These are phyloP conservation scores for Populus trichocarpa DNA, from an alignment of 441 rosid genomes.

Conservation along the genomic window DNA sequence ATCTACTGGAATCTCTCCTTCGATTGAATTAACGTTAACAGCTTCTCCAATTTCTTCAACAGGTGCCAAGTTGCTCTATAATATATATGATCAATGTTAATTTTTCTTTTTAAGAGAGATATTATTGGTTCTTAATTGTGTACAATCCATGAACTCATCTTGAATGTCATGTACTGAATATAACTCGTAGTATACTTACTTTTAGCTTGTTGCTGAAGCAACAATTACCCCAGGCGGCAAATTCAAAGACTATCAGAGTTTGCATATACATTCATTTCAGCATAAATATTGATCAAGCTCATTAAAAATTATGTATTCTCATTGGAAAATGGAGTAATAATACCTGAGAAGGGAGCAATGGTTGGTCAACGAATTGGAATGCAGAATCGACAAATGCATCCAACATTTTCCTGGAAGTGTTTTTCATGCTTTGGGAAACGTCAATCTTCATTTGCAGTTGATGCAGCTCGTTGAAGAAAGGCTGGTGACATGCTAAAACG, in stretches of 20 bases:
- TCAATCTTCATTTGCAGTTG: constrained; percentile 12
- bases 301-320: no score
- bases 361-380: constrained; percentile 36
- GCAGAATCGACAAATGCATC: constrained; percentile 34
- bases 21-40: constrained; percentile 11
- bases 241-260: no score
- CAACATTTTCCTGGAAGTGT: constrained; percentile 12
- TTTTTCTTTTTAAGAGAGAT: not conserved
- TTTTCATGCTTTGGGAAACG: constrained; percentile 14
- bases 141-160: not conserved
- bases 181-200: not conserved
- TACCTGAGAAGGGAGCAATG: constrained; percentile 42
- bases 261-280: no score
- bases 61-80: constrained; percentile 31
- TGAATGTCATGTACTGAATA: not conserved
- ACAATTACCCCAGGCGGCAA: no score
- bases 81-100: not conserved
- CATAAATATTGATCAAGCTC: no score
- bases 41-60: constrained; percentile 25
- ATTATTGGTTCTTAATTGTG: not conserved
- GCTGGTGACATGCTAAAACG: constrained; percentile 10
- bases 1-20: constrained; percentile 28
- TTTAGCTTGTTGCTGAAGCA: no score
- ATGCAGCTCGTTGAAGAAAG: constrained; percentile 15
- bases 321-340: no score